A percentile compares a stretch with the other conserved stretches of the same genome.
These are phyloP conservation scores for Calvatia gigantea DNA, from an alignment of 768 basidiomycete genomes.

Conservation along the genomic window DNA sequence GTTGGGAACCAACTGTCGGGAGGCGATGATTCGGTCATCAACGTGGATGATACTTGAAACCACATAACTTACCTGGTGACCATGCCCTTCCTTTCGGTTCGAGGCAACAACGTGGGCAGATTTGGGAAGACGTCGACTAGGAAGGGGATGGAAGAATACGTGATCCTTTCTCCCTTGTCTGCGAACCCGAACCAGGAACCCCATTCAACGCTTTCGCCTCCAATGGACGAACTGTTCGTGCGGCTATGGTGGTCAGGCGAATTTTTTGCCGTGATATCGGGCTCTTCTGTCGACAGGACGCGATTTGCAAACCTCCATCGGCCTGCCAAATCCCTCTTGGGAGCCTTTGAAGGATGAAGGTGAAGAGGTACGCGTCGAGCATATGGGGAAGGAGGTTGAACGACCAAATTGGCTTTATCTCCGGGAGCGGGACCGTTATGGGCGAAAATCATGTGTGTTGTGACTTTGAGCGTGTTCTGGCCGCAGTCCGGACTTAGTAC, in stretches of 20 bases:
- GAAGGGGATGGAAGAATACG: conserved; percentile 47
- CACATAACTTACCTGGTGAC: conserved; percentile 28
- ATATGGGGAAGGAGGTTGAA: conserved; percentile 53
- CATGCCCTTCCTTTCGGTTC: conserved; percentile 36
- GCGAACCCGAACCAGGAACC: conserved; percentile 54
- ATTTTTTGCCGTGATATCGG: conserved; percentile 36
- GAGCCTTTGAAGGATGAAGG: conserved; percentile 44
- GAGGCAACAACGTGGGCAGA: conserved; percentile 44
- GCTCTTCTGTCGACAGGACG: conserved; percentile 37
- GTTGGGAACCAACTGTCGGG: conserved; percentile 59
- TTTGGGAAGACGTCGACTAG: conserved; percentile 53
- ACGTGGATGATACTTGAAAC: not conserved
- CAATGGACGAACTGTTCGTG: conserved; percentile 35
- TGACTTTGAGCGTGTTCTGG: conserved; percentile 45
- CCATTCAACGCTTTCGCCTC: conserved; percentile 55
- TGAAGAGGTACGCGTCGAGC: conserved; percentile 57
- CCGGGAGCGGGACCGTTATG: conserved; percentile 31
- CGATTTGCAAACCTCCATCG: conserved; percentile 34
- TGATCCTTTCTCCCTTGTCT: conserved; percentile 40
- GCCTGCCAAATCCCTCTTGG: conserved; percentile 16
- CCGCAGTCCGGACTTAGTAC: not conserved
- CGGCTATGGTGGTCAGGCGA: conserved; percentile 31
- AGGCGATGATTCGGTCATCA: not conserved
- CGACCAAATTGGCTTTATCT: conserved; percentile 24
- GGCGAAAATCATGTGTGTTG: conserved; percentile 56